phyloP scores from a whole-genome alignment of 2,329 filamentous ascomycete species.

The Ceratocystis cacaofunesta region DNA sequence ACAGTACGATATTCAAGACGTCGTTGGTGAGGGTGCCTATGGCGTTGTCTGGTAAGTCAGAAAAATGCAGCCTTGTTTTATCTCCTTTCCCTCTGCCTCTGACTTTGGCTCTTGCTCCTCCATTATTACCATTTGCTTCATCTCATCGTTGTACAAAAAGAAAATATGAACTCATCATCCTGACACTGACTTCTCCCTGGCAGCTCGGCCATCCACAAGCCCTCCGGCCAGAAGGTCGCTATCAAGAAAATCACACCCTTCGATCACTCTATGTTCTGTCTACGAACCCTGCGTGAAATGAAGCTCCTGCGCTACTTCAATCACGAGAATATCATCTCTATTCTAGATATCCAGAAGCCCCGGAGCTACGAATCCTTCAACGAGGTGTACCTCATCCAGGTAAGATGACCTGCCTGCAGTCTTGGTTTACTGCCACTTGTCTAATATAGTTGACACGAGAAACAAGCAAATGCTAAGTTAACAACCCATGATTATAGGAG shows the following conservation, averaged over 20 bases:
- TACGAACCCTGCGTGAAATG: constrained; percentile 95
- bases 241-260: constrained; percentile 99
- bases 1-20: constrained; percentile 99
- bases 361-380: constrained; percentile 91
- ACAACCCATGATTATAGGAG: constrained; percentile 40
- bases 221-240: constrained; percentile 92
- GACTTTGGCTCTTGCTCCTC: not conserved
- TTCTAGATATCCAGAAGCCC: constrained; percentile 96
- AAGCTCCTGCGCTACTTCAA: constrained; percentile 98
- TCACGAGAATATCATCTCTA: constrained; percentile 99
- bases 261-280: constrained; percentile 97
- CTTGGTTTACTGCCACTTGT: not conserved
- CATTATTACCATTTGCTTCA: too few relatives aligned
- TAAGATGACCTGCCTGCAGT: constrained; percentile 29
- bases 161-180: not conserved
- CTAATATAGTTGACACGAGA: not conserved
- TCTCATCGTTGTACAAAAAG: too few relatives aligned
- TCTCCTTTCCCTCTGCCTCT: not conserved
- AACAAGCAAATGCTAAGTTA: constrained; percentile 17
- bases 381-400: constrained; percentile 97
- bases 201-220: constrained; percentile 95
- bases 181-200: not conserved
- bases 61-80: not conserved
- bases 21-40: constrained; percentile 95
- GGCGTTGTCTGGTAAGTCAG: constrained; percentile 83